phyloP scores from a whole-genome alignment of 106 monocot species.

The Dactylorhiza incarnata region DNA sequence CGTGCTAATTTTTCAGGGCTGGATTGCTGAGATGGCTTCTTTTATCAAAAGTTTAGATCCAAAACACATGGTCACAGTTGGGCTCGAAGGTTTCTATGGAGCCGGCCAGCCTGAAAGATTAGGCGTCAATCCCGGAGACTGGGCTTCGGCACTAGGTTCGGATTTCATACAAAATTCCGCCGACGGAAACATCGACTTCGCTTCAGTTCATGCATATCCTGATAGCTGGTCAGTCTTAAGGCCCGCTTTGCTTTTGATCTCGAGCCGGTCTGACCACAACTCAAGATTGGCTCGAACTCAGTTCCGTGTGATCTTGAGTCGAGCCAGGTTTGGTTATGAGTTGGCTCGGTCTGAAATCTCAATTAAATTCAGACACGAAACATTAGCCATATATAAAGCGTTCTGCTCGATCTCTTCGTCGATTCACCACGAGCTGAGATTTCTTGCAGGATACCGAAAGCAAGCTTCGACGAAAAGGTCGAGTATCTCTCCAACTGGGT shows the following conservation, averaged over 20 bases:
- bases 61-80: constrained; percentile 80
- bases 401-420: too few species aligned
- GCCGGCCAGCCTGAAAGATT: constrained; percentile 35
- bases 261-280: too few species aligned
- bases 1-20: constrained; percentile 42
- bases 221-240: constrained; percentile 59
- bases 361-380: too few species aligned
- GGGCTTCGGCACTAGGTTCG: constrained; percentile 77
- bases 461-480: constrained; percentile 50
- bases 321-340: too few species aligned
- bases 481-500: constrained; percentile 74
- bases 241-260: too few species aligned
- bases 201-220: constrained; percentile 95
- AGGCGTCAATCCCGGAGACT: constrained; percentile 62
- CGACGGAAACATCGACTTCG: constrained; percentile 64
- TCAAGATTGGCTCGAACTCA: too few species aligned
- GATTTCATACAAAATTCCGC: constrained; percentile 87
- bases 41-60: constrained; percentile 65
- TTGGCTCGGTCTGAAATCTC: too few species aligned
- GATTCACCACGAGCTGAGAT: constrained; percentile 1
- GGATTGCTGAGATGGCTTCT: constrained; percentile 87
- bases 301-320: too few species aligned
- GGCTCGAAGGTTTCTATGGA: constrained; percentile 90
- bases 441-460: constrained; percentile 58
- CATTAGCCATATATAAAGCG: too few species aligned